Conservation (phyloP, 345 rosid genomes). For the Rhizophora mangle region DNA sequence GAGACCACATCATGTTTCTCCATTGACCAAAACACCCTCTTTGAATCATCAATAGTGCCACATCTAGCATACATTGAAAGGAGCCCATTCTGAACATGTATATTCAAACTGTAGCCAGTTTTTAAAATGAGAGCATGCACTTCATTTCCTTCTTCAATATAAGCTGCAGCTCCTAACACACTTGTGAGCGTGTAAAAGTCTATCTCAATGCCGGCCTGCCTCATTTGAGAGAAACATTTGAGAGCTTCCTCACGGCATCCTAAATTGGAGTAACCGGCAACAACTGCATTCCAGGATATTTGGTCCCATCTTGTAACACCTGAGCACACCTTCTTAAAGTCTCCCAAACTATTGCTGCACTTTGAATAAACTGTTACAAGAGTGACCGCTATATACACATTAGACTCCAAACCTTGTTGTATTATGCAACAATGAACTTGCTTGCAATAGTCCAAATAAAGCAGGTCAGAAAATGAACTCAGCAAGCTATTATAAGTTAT, state of each 20-base stretch:
- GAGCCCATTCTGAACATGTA: constrained; percentile 33
- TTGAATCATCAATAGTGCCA: constrained; percentile 28
- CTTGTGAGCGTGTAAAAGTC: constrained; percentile 33
- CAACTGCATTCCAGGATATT: constrained; percentile 39
- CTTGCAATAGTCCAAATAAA: constrained; percentile 24
- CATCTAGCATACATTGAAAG: constrained; percentile 42
- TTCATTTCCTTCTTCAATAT: constrained; percentile 29
- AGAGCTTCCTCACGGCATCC: constrained; percentile 25
- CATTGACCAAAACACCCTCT: constrained; percentile 28
- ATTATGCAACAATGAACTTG: constrained; percentile 40
- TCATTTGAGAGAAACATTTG: constrained; percentile 30
- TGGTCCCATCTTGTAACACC: constrained; percentile 22
- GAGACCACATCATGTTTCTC: constrained; percentile 32
- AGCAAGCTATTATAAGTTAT: constrained; percentile 30
- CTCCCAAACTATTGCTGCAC: constrained; percentile 26
- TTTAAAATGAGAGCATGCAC: constrained; percentile 33
- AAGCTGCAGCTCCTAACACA: constrained; percentile 31
- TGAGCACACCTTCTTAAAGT: constrained; percentile 24
- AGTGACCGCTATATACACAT: constrained; percentile 21
- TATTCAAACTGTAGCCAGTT: constrained; percentile 22
- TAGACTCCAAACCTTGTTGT: constrained; percentile 26
- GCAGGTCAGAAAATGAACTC: constrained; percentile 28
- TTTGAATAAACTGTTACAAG: constrained; percentile 31
- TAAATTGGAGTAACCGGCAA: constrained; percentile 35
- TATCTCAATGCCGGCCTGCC: constrained; percentile 16